Evolutionary conservation across 345 rosid genomes (phyloP).

Genomic region (Acer campestre): DNA sequence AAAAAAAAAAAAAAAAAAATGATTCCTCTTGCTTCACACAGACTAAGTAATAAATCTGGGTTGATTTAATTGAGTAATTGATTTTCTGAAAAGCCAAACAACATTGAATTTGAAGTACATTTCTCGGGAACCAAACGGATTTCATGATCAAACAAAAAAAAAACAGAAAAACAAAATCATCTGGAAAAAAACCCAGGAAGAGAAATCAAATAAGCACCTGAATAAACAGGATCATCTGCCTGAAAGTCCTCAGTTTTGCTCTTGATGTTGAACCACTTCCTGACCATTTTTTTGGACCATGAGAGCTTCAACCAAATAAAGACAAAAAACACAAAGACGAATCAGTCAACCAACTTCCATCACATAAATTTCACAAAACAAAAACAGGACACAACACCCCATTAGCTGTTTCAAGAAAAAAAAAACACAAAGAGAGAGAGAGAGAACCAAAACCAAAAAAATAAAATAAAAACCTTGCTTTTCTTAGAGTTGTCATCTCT

Average conservation of each 20-base stretch:
- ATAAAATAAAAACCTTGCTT: conserved; percentile 68
- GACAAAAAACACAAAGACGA: not conserved
- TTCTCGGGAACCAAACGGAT: conserved; percentile 22
- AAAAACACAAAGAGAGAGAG: not conserved
- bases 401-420: not conserved
- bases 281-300: conserved; percentile 92
- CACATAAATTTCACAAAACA: conserved; percentile 18
- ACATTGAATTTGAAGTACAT: conserved; percentile 4
- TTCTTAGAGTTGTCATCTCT: conserved; percentile 81
- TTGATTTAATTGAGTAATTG: not conserved
- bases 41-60: conserved; percentile 1
- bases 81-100: conserved; percentile 8
- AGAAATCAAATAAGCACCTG: conserved; percentile 46
- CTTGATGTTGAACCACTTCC: conserved; percentile 92
- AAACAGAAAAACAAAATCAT: not conserved
- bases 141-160: conserved; percentile 4
- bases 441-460: conserved; percentile 50
- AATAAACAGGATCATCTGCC: conserved; percentile 69
- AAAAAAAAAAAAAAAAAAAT: not conserved
- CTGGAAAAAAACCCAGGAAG: conserved; percentile 18
- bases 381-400: not conserved
- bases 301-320: conserved; percentile 65
- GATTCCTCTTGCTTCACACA: not conserved
- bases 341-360: conserved; percentile 14
- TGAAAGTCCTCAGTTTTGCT: conserved; percentile 85